Evolutionary conservation across 192 early-diverging fungal species (phyloP).

Genomic region (Umbelopsis sp.): DNA sequence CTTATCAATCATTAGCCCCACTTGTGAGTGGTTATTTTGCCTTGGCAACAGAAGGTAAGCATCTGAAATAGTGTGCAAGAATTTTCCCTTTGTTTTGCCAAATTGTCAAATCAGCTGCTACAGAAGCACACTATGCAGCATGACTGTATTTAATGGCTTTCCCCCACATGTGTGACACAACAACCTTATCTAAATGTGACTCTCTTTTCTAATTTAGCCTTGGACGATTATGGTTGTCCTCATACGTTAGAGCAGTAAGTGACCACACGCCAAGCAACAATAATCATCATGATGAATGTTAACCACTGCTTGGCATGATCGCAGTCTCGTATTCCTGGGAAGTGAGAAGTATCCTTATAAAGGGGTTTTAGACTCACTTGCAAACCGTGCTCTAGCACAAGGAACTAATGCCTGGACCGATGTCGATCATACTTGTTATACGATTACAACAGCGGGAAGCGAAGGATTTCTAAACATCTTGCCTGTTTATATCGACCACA

Average conservation of each 20-base stretch:
- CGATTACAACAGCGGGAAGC: conserved; percentile 60
- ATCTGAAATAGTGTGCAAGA: neutral
- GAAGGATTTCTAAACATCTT: conserved; percentile 61
- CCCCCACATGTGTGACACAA: conserved; percentile 6
- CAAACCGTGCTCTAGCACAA: conserved; percentile 61
- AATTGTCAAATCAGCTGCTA: conserved; percentile 22
- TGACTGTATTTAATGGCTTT: conserved; percentile 2
- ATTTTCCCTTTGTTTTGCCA: conserved; percentile 21
- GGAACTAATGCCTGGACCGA: conserved; percentile 70
- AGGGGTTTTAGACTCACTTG: conserved; percentile 66
- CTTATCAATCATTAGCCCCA: conserved; percentile 43
- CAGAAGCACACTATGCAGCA: conserved; percentile 13
- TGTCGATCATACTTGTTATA: conserved; percentile 62
- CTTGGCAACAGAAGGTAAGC: conserved; percentile 60
- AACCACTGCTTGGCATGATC: conserved; percentile 8
- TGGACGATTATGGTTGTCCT: conserved; percentile 62
- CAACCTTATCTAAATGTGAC: conserved; percentile 24
- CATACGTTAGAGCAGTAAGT: conserved; percentile 64
- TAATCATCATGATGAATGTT: neutral
- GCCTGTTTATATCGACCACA: conserved; percentile 66
- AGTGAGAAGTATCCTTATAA: conserved; percentile 63
- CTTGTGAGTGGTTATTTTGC: conserved; percentile 60
- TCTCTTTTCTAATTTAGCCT: conserved; percentile 36
- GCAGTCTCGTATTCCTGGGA: conserved; percentile 62
- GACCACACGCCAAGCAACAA: neutral